These are phyloP conservation scores for Oryza nivara DNA, from an alignment of 176 grass and related monocot genomes.

Conservation along the genomic window DNA sequence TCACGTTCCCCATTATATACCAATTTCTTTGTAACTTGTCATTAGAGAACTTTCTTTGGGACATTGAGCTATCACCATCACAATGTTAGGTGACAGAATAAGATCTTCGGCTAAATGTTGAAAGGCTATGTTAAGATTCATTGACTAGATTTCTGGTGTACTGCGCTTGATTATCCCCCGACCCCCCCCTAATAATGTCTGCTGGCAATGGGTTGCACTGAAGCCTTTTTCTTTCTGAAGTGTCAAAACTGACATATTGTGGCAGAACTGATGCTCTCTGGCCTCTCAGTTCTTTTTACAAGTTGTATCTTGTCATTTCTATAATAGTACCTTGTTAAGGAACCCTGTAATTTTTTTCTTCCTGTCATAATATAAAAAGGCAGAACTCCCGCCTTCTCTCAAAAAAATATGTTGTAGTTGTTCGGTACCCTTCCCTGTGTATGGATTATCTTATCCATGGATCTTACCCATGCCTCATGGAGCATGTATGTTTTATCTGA, in stretches of 20 bases:
- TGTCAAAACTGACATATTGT: neutral
- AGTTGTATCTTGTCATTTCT: no score
- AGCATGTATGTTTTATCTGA: neutral
- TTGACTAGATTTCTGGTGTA: neutral
- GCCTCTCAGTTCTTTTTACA: neutral
- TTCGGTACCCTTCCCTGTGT: neutral
- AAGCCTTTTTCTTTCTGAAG: neutral
- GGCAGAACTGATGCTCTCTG: neutral
- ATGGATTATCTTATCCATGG: neutral
- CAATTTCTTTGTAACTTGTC: neutral
- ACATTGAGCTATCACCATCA: neutral
- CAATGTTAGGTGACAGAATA: slow-evolving; percentile 12
- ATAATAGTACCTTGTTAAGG: no score
- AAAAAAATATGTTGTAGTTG: neutral
- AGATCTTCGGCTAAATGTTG: neutral
- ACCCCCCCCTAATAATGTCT: neutral
- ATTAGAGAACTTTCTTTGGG: neutral
- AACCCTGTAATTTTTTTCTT: no score
- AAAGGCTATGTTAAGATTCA: neutral
- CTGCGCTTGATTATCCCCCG: neutral
- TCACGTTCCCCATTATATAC: neutral
- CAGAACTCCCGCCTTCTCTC: neutral
- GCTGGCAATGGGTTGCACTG: neutral
- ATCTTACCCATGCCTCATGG: neutral
- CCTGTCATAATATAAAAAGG: no score